phyloP scores from a whole-genome alignment of 352 stramenopile species.

The Halophytophthora polymorphica region DNA sequence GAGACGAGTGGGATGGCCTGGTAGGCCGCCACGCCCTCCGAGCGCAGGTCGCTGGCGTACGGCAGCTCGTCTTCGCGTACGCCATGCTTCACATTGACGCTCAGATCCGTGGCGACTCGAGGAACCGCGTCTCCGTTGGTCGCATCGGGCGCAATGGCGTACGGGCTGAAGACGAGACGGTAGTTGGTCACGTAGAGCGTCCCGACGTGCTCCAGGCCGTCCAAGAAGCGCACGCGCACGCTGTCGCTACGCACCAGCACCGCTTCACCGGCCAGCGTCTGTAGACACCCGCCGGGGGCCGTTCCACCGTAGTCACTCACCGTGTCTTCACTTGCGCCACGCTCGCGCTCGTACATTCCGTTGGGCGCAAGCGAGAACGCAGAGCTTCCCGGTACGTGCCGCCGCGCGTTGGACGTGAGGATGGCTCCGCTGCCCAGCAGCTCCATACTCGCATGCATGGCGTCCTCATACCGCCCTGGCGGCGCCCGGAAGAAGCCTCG shows the following conservation, averaged over 20 bases:
- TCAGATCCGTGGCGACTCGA: conserved; percentile 18
- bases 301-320: conserved; percentile 18
- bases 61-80: conserved; percentile 42
- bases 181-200: conserved; percentile 82
- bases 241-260: conserved; percentile 61
- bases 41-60: conserved; percentile 42
- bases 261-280: conserved; percentile 64
- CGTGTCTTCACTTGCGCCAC: conserved; percentile 24
- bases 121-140: conserved; percentile 7
- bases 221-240: conserved; percentile 54
- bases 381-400: background rate
- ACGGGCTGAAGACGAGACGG: conserved; percentile 72
- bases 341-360: conserved; percentile 18
- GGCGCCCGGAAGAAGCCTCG: conserved; percentile 7
- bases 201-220: conserved; percentile 42
- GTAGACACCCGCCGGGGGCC: conserved; percentile 23
- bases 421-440: conserved; percentile 25
- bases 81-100: conserved; percentile 19
- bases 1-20: conserved; percentile 67
- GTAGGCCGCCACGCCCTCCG: conserved; percentile 44
- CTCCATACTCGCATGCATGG: background rate
- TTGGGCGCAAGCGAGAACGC: background rate
- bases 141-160: background rate
- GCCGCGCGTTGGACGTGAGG: conserved; percentile 25
- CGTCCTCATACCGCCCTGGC: background rate